These are phyloP conservation scores for Moricandia moricandioides DNA, from an alignment of 345 rosid species.

Conservation along the genomic window DNA sequence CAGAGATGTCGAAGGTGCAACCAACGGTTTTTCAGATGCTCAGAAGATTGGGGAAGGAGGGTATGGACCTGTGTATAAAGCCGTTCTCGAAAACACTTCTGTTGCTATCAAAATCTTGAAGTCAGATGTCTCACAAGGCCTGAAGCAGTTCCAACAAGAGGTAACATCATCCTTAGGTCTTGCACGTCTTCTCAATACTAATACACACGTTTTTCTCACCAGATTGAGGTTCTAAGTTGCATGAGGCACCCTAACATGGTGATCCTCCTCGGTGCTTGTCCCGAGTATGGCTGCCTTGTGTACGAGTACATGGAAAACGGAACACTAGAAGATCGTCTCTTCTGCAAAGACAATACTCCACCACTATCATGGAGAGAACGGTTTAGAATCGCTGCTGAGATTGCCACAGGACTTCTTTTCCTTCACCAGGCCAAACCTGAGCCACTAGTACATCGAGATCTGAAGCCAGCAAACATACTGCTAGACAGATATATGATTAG, in stretches of 20 bases:
- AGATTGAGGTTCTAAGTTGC: slow-evolving; percentile 67
- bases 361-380: slow-evolving; percentile 66
- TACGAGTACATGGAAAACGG: slow-evolving; percentile 91
- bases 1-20: slow-evolving; percentile 63
- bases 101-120: slow-evolving; percentile 81
- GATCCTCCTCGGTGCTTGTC: slow-evolving; percentile 85
- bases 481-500: slow-evolving; percentile 55
- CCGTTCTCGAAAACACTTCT: slow-evolving; percentile 47
- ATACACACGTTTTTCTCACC: too few species aligned
- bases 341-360: slow-evolving; percentile 57
- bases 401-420: slow-evolving; percentile 69
- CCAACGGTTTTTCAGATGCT: slow-evolving; percentile 50
- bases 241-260: slow-evolving; percentile 91
- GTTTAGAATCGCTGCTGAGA: slow-evolving; percentile 72
- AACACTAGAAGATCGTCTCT: slow-evolving; percentile 81
- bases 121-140: slow-evolving; percentile 69
- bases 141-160: slow-evolving; percentile 75
- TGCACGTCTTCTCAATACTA: too few species aligned
- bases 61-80: slow-evolving; percentile 77
- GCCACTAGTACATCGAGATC: slow-evolving; percentile 82
- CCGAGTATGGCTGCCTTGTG: slow-evolving; percentile 78
- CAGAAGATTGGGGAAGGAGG: slow-evolving; percentile 89
- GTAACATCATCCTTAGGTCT: neutral
- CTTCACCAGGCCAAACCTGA: slow-evolving; percentile 88
- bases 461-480: slow-evolving; percentile 89